Base-by-base conservation (phyloP, 2,329 filamentous ascomycete species). In the Aureobasidium sp. region DNA sequence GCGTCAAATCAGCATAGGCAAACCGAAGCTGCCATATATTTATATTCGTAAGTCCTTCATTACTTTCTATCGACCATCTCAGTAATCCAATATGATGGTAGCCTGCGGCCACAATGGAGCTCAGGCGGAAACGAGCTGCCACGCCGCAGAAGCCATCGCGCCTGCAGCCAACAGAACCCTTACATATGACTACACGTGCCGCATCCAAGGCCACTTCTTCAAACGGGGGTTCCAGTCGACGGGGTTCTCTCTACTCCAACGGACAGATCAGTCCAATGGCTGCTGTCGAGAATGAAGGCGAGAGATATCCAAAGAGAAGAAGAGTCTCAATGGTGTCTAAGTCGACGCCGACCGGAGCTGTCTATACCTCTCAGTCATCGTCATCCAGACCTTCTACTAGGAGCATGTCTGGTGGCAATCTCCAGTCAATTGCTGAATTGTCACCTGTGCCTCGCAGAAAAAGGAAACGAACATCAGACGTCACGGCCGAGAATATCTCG, bases 161-260 rank as follows among this genome's bases (percentile, higher is more conserved):
- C 67, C 76, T 79, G 65, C 74, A 76, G 70, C 77, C 77, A 66
- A 77, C 77, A 64, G 73, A 75, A 70, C 76, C 77, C 59, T 71
- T 79, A 68, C 77, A 79, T 70, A 81, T 81, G 78, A 80, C 77
- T 56, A 74, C 78, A 43, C 66, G 68, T 50, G 66, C 66, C 41
- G 69, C 61, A 17, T 63, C 62, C 26, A 63, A 63, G 43, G 56
- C 62, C 27, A 29, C n/a, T 32, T 63, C 61, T 36, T 63, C 62
- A 10, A 57, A 50, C 32, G 61, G 61, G 12, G 61, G 61, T 4
- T 62, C 61, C 24, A 63, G 55, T 34, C 55, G 62, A 13, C 56
- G 62, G n/a, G 55, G 55, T 39, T 63, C 62, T 15, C 37, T 63
- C 12, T 46, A 51, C 20, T 59, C 61, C 7, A 63, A 63, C 52